Base-by-base conservation (phyloP, 768 basidiomycete genomes). In the Russula sp. region DNA sequence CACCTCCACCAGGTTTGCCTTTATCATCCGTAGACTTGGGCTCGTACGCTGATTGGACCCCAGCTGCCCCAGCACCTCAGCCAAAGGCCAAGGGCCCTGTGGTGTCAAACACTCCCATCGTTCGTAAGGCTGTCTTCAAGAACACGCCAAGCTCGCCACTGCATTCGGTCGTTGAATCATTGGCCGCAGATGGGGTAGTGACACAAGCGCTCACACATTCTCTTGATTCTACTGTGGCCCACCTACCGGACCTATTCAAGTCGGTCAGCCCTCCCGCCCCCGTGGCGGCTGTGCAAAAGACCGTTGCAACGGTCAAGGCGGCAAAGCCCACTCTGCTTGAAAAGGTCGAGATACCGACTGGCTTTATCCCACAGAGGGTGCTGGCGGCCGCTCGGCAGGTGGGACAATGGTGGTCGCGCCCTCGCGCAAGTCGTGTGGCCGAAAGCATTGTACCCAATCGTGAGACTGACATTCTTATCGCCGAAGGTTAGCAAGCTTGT, bases 391-490 rank as follows among this genome's bases (percentile, higher is more conserved):
- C 63, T 1, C 67, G 56, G 24, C 73, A 75, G 65, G 67, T 72
- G 6, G 64, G 72, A 30, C 59, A 62, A 18, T 90, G 87, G 89
- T 87, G 86, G 84, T 79, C 72, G 28, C 71, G 76, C 53, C 84
- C 84, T 59, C 75, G 89, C 51, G 63, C 79, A 61, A 80, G 83
- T 64, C 81, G 80, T 70, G 71, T 75, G 0, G 84, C 81, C 9
- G 84, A 85, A 71, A 79, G 75, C 51, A 80, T 78, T 68, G 73
- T 90, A 64, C 86, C 88, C 30, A 80, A 83, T 65, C 70, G 82
- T 56, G 84, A 87, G 71, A 69, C 90, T 46, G 88, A 89, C 69
- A 79, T 83, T 0, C 78, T 85, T 24, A 75, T 83, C 16, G 72
- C 89, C 49, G 81, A 88, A 76, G 85, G 90, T 90, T 40, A 38